phyloP scores from a whole-genome alignment of 2,329 filamentous ascomycete genomes.

The Fusarium sp. region DNA sequence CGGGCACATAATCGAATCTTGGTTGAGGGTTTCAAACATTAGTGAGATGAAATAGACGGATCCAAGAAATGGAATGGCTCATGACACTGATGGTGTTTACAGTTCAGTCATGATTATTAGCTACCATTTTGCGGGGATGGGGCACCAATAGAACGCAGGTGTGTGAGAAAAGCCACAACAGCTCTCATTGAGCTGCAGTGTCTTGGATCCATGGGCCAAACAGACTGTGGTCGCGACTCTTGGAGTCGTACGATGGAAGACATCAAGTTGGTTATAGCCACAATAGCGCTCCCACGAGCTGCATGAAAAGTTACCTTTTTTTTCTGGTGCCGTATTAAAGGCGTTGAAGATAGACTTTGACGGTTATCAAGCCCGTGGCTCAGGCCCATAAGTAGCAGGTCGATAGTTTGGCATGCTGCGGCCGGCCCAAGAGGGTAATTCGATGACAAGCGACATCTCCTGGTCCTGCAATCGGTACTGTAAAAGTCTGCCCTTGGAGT shows the following conservation, averaged over 20 bases:
- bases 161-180: background rate
- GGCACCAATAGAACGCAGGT: constrained; percentile 5
- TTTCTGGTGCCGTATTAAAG: constrained; percentile 23
- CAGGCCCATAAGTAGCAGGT: constrained; percentile 16
- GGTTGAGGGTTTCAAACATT: constrained; percentile 13
- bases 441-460: constrained; percentile 8
- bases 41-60: background rate
- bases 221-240: constrained; percentile 26
- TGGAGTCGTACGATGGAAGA: constrained; percentile 37
- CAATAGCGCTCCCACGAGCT: constrained; percentile 18
- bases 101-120: constrained; percentile 9
- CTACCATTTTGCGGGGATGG: constrained; percentile 10
- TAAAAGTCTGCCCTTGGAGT: constrained; percentile 5
- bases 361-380: constrained; percentile 17
- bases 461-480: background rate
- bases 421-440: constrained; percentile 25
- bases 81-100: constrained; percentile 17
- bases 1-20: constrained; percentile 32
- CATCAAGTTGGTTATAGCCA: constrained; percentile 12
- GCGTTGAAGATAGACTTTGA: constrained; percentile 20
- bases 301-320: constrained; percentile 28
- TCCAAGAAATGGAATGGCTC: constrained; percentile 4
- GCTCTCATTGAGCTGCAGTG: constrained; percentile 17
- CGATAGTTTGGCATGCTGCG: constrained; percentile 25
- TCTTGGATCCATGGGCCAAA: constrained; percentile 24